phyloP scores from a whole-genome alignment of 2,329 filamentous ascomycete genomes.

The Coniochaeta sp. region DNA sequence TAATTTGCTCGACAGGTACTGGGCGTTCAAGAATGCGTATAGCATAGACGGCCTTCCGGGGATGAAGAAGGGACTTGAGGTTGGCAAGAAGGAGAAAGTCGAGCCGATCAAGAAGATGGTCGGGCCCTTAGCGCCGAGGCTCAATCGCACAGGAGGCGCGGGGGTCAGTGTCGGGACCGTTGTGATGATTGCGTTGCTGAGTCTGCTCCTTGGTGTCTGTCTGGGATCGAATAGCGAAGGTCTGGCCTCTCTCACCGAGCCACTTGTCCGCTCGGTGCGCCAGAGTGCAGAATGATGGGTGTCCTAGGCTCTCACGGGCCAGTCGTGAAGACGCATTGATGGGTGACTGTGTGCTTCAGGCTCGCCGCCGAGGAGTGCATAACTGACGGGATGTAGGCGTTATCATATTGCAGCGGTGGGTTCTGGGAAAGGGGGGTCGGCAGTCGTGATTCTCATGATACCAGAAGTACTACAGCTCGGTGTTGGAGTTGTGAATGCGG shows the following conservation, averaged over 20 bases:
- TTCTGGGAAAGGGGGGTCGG: no score
- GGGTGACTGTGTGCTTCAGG: no score
- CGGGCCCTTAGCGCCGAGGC: conserved; percentile 20
- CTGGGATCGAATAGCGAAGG: not conserved
- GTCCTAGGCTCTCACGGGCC: no score
- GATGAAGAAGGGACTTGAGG: conserved; percentile 23
- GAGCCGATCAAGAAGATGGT: conserved; percentile 32
- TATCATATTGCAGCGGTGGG: no score
- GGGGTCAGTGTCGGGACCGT: not conserved
- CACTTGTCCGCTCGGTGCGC: not conserved
- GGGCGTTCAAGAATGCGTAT: conserved; percentile 31
- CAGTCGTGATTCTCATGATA: no score
- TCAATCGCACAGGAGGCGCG: not conserved
- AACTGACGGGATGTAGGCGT: no score
- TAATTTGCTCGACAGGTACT: conserved; percentile 22
- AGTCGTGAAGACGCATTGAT: not conserved
- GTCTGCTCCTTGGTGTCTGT: not conserved
- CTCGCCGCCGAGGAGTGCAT: no score
- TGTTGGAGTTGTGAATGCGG: no score
- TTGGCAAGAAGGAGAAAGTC: conserved; percentile 21
- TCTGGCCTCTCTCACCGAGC: not conserved
- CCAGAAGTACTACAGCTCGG: no score
- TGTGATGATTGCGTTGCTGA: not conserved
- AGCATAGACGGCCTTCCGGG: conserved; percentile 32
- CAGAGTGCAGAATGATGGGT: not conserved